Conservation (phyloP, 106 monocot species). For the Xerophyta viscosa region DNA sequence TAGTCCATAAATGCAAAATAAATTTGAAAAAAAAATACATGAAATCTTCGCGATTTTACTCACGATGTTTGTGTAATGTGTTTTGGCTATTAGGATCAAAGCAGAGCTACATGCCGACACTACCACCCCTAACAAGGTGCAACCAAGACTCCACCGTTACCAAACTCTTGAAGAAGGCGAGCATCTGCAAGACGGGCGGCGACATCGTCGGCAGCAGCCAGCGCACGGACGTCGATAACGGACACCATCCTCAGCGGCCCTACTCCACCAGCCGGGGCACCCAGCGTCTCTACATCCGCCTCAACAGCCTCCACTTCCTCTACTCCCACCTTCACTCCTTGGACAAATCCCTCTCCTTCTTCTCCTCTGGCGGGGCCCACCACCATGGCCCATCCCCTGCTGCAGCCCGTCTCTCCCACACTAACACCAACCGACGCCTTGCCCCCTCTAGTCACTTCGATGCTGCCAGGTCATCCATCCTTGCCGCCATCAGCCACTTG, state of each 20-base stretch:
- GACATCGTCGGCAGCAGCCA: background rate
- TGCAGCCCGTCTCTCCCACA: background rate
- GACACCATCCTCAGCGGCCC: constrained; percentile 40
- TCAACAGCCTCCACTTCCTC: constrained; percentile 71
- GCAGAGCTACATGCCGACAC: constrained; percentile 66
- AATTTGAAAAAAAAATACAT: too few species aligned
- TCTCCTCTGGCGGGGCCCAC: constrained; percentile 8
- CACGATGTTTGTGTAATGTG: too few species aligned
- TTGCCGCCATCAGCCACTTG: constrained; percentile 32
- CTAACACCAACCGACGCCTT: constrained; percentile 20
- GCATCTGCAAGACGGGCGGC: constrained; percentile 36
- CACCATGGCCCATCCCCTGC: constrained; percentile 18
- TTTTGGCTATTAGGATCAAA: constrained; percentile 70
- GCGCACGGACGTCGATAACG: constrained; percentile 1
- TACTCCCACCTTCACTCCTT: constrained; percentile 36
- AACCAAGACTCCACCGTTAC: constrained; percentile 74
- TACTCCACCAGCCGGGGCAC: constrained; percentile 55
- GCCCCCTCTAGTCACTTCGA: constrained; percentile 31
- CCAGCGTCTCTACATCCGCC: constrained; percentile 60
- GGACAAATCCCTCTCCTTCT: constrained; percentile 54
- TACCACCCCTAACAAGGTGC: constrained; percentile 83
- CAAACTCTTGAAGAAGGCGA: constrained; percentile 68
- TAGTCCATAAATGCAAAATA: too few species aligned
- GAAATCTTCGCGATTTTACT: too few species aligned
- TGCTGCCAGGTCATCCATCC: constrained; percentile 33